Evolutionary conservation across 306 rosid species (phyloP), one percentile per base, ranked within the genome.

Genomic region (Cucumis cinereus): DNA sequence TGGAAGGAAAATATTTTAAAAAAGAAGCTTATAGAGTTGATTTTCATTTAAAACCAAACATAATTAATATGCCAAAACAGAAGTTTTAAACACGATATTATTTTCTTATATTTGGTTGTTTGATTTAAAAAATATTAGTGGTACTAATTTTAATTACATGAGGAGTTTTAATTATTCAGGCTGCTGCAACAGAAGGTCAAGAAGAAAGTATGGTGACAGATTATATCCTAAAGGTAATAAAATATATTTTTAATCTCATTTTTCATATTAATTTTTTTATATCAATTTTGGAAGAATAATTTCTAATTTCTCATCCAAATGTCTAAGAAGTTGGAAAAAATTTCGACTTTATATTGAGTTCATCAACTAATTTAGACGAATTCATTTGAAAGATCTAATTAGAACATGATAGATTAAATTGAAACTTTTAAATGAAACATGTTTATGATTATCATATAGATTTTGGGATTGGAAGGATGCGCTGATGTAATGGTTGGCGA

Each of bases 401-500:
- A 2, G 5, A 30, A 30, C 35, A 30, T 28, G 3, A 30, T 4
- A 30, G 35, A 30, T 30, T 36, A 50, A 16, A 50, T 50, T 1
- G 52, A 45, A 45, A 45, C 5, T 45, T 45, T 45, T 12, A 12
- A 45, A 16, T 0, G 6, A 13, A 49, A 45, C 5, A 45, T 12
- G 52, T 1, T 12, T 5, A 45, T 45, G 52, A 45, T 45, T 45
- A 45, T 38, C 66, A 15, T 22, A 70, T 47, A 86, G 90, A 75
- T 84, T 77, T 28, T 86, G 76, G 90, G 86, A 57, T 15, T 86
- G 80, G 87, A 83, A 68, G 79, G 54, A 2, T 81, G 89, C 54
- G 87, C 89, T 22, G 87, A 83, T 77, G 78, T 81, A 41, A 28
- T 86, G 52, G 83, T 86, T 50, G 89, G 89, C 3, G 78, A 86